These are phyloP conservation scores for Rhodotorula taiwanensis DNA, from an alignment of 768 basidiomycete species.

Conservation along the genomic window DNA sequence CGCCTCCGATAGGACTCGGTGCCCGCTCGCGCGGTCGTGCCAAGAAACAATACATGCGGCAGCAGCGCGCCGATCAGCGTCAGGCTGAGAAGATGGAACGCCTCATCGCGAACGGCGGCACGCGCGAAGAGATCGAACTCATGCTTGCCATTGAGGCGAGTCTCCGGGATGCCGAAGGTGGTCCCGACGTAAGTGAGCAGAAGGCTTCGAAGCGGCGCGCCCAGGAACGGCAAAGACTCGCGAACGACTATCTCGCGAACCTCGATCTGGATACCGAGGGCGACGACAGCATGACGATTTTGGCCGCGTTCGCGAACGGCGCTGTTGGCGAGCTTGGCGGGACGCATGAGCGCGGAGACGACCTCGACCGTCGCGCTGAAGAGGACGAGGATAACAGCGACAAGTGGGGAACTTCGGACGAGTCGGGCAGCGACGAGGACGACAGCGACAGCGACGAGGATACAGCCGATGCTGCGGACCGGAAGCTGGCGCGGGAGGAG, in stretches of 20 bases:
- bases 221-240: not conserved
- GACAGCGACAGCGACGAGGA: conserved; percentile 13
- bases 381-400: conserved; percentile 2
- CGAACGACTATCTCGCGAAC: conserved; percentile 26
- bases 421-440: not conserved
- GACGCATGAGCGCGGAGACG: conserved; percentile 15
- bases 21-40: not conserved
- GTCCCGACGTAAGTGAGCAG: not conserved
- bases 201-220: not conserved
- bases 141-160: conserved; percentile 16
- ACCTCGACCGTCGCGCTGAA: not conserved
- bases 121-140: conserved; percentile 29
- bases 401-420: conserved; percentile 4
- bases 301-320: conserved; percentile 14
- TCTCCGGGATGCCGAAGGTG: conserved; percentile 6
- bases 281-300: conserved; percentile 14
- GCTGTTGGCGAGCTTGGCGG: conserved; percentile 4
- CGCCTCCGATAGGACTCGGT: not conserved
- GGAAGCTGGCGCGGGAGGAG: conserved; percentile 7
- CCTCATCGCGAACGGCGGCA: not conserved
- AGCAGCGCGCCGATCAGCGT: conserved; percentile 17
- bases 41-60: conserved; percentile 3
- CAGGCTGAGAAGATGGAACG: conserved; percentile 32
- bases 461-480: conserved; percentile 7
- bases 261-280: conserved; percentile 7